phyloP scores from a whole-genome alignment of 2,329 filamentous ascomycete genomes.

The Exserohilum rostratum region DNA sequence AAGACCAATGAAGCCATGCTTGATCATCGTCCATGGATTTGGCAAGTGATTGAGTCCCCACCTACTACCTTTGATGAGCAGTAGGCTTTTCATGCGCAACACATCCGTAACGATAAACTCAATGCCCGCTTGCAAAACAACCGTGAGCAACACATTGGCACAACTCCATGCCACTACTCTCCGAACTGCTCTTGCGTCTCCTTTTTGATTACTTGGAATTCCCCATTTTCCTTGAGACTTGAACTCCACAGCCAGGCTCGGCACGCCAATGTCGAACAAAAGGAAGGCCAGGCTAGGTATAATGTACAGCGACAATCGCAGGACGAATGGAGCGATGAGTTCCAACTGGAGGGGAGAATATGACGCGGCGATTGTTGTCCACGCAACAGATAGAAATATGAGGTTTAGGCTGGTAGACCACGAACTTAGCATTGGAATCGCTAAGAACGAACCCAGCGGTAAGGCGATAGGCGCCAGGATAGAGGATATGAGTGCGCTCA shows the following conservation, averaged over 20 bases:
- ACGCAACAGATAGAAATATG: slow-evolving; percentile 89
- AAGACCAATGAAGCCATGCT: slow-evolving; percentile 60
- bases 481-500: slow-evolving; percentile 37
- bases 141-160: slow-evolving; percentile 61
- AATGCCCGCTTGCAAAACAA: slow-evolving; percentile 60
- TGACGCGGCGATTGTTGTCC: slow-evolving; percentile 80
- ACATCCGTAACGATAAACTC: slow-evolving; percentile 62
- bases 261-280: slow-evolving; percentile 72
- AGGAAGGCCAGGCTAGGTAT: slow-evolving; percentile 75
- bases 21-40: slow-evolving; percentile 66
- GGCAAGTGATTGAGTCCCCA: slow-evolving; percentile 67
- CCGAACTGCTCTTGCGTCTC: slow-evolving; percentile 52
- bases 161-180: slow-evolving; percentile 61
- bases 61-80: slow-evolving; percentile 65
- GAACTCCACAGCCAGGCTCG: slow-evolving; percentile 70
- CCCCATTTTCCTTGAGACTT: slow-evolving; percentile 68
- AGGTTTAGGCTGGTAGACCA: slow-evolving; percentile 83
- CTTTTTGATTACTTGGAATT: slow-evolving; percentile 51
- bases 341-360: slow-evolving; percentile 78
- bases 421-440: slow-evolving; percentile 74
- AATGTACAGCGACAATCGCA: slow-evolving; percentile 74
- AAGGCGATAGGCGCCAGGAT: slow-evolving; percentile 44
- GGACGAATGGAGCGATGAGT: slow-evolving; percentile 69
- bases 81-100: slow-evolving; percentile 60
- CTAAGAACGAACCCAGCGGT: slow-evolving; percentile 65